Evolutionary conservation across 2,329 filamentous ascomycete genomes (phyloP).

Genomic region (Aspergillus versicolor): DNA sequence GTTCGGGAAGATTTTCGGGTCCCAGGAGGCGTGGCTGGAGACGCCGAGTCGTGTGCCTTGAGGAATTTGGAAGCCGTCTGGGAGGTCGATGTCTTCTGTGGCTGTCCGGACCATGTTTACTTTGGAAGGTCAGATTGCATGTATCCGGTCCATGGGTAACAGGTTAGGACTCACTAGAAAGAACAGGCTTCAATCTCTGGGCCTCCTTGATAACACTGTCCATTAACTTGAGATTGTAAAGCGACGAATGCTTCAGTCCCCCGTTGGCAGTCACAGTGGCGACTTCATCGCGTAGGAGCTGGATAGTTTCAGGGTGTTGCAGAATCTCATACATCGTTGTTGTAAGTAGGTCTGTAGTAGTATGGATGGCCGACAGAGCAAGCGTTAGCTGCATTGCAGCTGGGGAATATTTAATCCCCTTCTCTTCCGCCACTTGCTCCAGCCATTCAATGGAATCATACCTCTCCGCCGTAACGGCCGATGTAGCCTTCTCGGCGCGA

Average conservation of each 20-base stretch:
- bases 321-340: background rate
- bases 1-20: background rate
- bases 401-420: background rate
- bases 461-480: background rate
- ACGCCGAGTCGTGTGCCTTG: background rate
- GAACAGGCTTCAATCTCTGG: background rate
- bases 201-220: background rate
- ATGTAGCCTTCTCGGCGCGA: background rate
- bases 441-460: background rate
- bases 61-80: background rate
- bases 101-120: background rate
- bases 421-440: background rate
- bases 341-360: background rate
- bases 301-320: background rate
- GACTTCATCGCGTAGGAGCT: background rate
- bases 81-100: background rate
- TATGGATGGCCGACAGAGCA: background rate
- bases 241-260: background rate
- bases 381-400: background rate
- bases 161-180: background rate
- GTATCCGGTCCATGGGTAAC: background rate
- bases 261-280: background rate
- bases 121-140: background rate
- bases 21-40: background rate
- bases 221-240: background rate